Base-by-base conservation (phyloP, 2,329 filamentous ascomycete genomes). In the Trichoderma gracile region DNA sequence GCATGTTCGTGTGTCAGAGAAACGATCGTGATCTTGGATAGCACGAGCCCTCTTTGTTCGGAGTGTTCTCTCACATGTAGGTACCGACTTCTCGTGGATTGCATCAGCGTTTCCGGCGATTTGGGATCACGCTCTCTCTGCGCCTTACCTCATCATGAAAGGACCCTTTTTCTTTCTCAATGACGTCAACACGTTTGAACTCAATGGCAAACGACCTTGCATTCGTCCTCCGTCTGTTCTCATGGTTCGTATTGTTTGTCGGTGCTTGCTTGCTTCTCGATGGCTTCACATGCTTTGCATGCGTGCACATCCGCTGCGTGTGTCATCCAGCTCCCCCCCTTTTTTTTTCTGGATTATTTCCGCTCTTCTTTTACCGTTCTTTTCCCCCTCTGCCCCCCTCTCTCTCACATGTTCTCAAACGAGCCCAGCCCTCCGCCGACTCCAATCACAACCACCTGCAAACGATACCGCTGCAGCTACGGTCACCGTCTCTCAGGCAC, bases 401-500 rank as follows among this genome's bases (percentile, higher is more conserved):
- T 30, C 55, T 50, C 33, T 42, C 30, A 50, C 56, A 59, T 59
- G 45, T 30, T 19, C 43, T 33, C 23, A 23, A 6, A 15, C 23
- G 33, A 33, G 49, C 49, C 49, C 49, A 33, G n/a, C 49, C 21
- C 25, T 52, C 49, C 49, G 49, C 49, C 49, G 33, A 23, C 52
- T 50, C 57, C 33, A 61, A 38, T 38, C 33, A 38, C 7, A 38
- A 0, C 33, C 33, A 30, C 58, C 3, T 38, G 38, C 46, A 49
- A 27, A 54, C 52, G 58, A 23, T 38, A 30, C 43, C 52, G 52
- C 55, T 27, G 27, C 55, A 27, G 55, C 55, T 38, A 38, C 58
- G 21, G 49, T 53, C 58, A 62, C 58, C 49, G 58, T 62, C 47
- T 62, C 58, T 62, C 33, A 38, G 33, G 33, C 33, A 38, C 33